Evolutionary conservation across 768 basidiomycete species (phyloP), one percentile per base, ranked within the genome.

Genomic region (Suillus subluteus): DNA sequence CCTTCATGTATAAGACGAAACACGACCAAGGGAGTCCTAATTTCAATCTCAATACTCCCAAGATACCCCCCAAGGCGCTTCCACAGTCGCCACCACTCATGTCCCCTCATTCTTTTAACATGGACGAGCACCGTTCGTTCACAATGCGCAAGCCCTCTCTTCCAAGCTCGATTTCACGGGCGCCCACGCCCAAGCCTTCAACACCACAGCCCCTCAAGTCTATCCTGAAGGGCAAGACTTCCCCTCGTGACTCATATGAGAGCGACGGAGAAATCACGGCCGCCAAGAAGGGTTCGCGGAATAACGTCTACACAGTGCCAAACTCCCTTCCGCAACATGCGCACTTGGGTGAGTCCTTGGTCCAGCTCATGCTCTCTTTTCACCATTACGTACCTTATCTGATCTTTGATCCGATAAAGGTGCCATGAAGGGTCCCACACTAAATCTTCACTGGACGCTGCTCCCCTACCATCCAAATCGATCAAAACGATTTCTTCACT

Each of bases 391-490:
- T 68, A 70, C 69, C 38, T 78, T 75, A 68, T 73, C 78, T 73
- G 76, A 80, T 73, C 71, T 63, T 30, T 16, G n/a, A n/a, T 32
- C 41, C 38, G 62, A 66, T 69, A 58, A 58, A 80, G 79, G 72
- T 65, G 78, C 76, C 4, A 81, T 77, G 74, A 83, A 83, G 68
- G 76, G 70, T 15, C 81, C 82, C 37, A 73, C 80, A 1, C 76
- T 83, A 58, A 72, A 82, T 65, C 68, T 85, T 64, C 81, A 80
- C 67, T 88, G 86, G 86, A 82, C 82, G 62, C 71, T 87, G 21
- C 78, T 84, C 52, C 82, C 84, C 21, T 84, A 74, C 64, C 74
- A 76, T 63, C 58, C 54, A 38, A 74, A 77, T 30, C 69, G 72
- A 63, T 72, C 76, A 55, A 79, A 71, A 50, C 83, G 79, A 9